These are phyloP conservation scores for Bodo saltans DNA, from an alignment of 78 protist genomes.

Conservation along the genomic window DNA sequence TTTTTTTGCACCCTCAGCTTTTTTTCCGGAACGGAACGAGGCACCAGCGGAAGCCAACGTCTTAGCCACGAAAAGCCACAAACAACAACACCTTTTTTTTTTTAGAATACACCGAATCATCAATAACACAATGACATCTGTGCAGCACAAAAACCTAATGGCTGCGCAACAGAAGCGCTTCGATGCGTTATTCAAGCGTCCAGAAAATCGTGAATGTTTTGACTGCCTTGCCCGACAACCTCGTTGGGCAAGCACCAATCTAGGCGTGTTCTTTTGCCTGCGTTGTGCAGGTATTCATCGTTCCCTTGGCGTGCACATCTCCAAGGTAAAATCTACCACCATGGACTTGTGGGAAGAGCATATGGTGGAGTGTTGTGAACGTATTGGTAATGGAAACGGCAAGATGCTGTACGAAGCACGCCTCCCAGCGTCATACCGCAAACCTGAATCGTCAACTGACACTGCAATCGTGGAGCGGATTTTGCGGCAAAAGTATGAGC, in stretches of 20 bases:
- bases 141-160: not conserved
- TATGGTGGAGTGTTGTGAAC: not conserved
- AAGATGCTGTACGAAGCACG: not conserved
- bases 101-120: not conserved
- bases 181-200: conserved; percentile 25
- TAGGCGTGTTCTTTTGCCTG: conserved; percentile 54
- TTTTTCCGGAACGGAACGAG: not conserved
- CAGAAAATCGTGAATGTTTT: conserved; percentile 33
- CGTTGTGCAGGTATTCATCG: conserved; percentile 60
- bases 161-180: not conserved
- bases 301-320: conserved; percentile 51
- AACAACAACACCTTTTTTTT: not conserved
- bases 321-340: conserved; percentile 37
- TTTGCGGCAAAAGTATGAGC: not conserved
- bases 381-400: conserved; percentile 4
- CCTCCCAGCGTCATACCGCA: not conserved
- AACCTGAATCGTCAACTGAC: not conserved
- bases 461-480: not conserved
- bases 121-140: not conserved
- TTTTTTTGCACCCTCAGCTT: not conserved
- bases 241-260: conserved; percentile 51
- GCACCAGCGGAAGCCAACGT: not conserved
- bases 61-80: not conserved
- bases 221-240: conserved; percentile 48
- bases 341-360: conserved; percentile 44